Evolutionary conservation across 169 alveolate species (phyloP), one percentile per base, ranked within the genome.

Genomic region (Fabrea salina): DNA sequence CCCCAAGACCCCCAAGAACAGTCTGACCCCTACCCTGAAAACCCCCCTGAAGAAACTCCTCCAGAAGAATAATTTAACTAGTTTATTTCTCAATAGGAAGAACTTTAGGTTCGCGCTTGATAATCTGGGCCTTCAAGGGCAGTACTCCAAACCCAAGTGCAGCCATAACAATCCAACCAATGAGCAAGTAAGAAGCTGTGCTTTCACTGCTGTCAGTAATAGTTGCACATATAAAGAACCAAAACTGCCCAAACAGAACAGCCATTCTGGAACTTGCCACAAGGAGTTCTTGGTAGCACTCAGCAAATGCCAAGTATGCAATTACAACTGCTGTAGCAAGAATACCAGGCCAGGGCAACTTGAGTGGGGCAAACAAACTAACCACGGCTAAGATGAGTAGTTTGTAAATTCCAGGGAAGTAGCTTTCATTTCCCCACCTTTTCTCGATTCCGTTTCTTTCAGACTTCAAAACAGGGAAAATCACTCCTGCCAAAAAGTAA

Each of bases 1-100:
- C 94, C 91, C 27, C 87, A 70, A 19, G 96, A 92, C 47, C 53
- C 64, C 43, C 82, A 64, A 27, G 96, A 92, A 77, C 80, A 72
- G 43, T 89, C 91, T 37, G 95, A 92, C 76, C 93, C 93, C 70
- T 47, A 50, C 49, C 83, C 82, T 7, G 75, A 64, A 67, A 53
- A 67, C 43, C 2, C 22, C 30, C 91, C 89, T 27, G 89, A 81
- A 30, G 84, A 79, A 44, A 75, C 64, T 25, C 79, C 59, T 5
- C 89, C 59, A 75, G 91, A 80, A 59, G 87, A 75, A 76, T 89
- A 85, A 40, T n/a, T 44, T 44, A 44, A 16, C 16, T 44, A 44
- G 53, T 44, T 40, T 64, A 33, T 40, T 64, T 64, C 54, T 64
- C 54, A n/a, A 64, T 22, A 64, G 75, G 75, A 33, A 64, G 16